Evolutionary conservation across 495 filamentous ascomycete genomes (phyloP), one percentile per base, ranked within the genome.

Genomic region (Penicillium ochrochloron): DNA sequence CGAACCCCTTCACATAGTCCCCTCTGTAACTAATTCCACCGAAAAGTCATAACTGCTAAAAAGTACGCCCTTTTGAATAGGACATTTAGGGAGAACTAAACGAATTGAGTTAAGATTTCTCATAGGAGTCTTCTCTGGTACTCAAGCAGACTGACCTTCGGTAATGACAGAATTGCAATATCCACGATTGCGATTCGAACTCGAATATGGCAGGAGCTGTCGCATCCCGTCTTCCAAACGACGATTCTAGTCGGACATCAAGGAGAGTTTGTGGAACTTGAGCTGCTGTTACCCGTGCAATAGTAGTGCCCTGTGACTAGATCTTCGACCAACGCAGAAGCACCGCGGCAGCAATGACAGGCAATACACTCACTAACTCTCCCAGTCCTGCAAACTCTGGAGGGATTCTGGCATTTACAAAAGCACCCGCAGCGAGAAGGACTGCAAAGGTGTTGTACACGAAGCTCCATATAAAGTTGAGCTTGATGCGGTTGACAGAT

Each of bases 401-500:
- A 29, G 88, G 84, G 72, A 95, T 91, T 41, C 89, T 77, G 2
- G 79, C 82, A 63, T 79, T 66, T 1, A 85, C 82, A 68, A 93
- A 92, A 0, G 88, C 89, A 0, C 91, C 92, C 2, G 88, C 85
- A 6, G 84, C 90, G 5, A 93, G 80, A 57, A 92, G 70, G 11
- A 95, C 79, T 0, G 91, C 91, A 66, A 91, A 85, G 11, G 87
- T 46, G 66, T 95, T 94, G 73, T 94, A 95, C 0, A 91, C 74
- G 44, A 85, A 84, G 34, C 86, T 85, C 91, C 92, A 95, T 0
- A 60, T 73, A 67, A 95, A 94, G 68, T 94, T 93, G 70, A 91
- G 85, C 19, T 76, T 70, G 59, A 94, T 86, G 14, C 90, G 78
- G 1, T 69, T 58, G 29, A 84, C 78, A 9, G 88, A 78, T 27